Conservation (phyloP, 108 stramenopile species). For the Phaeodactylum tricornutum region DNA sequence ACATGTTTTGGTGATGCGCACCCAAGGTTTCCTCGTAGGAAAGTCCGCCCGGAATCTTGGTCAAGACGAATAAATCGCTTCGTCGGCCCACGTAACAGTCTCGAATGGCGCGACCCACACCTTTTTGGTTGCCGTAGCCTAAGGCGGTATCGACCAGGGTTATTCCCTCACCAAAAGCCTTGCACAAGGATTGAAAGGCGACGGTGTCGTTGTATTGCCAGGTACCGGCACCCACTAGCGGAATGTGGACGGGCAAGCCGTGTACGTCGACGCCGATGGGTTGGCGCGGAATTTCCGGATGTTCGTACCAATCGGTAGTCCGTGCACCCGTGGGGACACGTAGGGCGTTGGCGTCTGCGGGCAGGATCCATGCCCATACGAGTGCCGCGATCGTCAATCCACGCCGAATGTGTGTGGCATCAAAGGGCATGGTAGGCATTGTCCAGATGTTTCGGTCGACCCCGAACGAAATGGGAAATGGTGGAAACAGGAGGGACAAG, state of each 20-base stretch:
- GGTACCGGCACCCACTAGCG: conserved; percentile 45
- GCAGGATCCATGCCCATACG: too few relatives aligned
- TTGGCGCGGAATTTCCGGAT: conserved; percentile 25
- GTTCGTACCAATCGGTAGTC: too few relatives aligned
- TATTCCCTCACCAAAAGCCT: conserved; percentile 36
- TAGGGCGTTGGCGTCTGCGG: too few relatives aligned
- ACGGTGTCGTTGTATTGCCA: conserved; percentile 49
- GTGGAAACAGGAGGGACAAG: too few relatives aligned
- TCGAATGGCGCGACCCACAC: conserved; percentile 35
- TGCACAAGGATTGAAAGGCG: conserved; percentile 44
- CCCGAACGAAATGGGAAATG: too few relatives aligned
- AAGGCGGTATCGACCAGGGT: conserved; percentile 45
- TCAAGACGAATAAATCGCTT: conserved; percentile 46
- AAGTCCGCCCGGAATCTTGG: conserved; percentile 49
- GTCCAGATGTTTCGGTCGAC: too few relatives aligned
- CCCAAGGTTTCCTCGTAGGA: conserved; percentile 15
- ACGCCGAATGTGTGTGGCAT: too few relatives aligned
- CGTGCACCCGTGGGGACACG: too few relatives aligned
- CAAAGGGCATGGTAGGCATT: too few relatives aligned
- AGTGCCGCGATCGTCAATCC: too few relatives aligned
- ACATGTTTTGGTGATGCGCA: conserved; percentile 27
- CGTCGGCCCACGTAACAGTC: conserved; percentile 34
- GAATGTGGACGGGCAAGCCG: conserved; percentile 26
- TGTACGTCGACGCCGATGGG: conserved; percentile 27
- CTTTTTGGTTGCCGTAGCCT: conserved; percentile 41